A percentile compares a stretch with the other conserved stretches of the same genome.
phyloP scores from a whole-genome alignment of 441 rosid genomes.

The Arabidopsis lyrata region DNA sequence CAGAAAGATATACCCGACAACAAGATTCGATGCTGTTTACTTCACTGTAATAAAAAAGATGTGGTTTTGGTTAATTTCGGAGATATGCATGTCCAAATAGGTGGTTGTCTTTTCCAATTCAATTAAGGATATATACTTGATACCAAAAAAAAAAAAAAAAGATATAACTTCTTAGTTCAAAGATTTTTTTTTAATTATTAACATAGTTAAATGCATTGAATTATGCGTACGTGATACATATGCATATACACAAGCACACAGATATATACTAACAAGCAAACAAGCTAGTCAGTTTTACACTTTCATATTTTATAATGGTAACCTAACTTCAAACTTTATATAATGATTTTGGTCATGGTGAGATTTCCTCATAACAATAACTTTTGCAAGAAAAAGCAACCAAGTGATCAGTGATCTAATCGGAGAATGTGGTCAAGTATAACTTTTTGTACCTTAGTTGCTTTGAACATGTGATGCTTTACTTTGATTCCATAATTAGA shows the following conservation, averaged over 20 bases:
- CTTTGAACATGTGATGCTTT: conserved; percentile 34
- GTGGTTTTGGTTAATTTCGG: conserved; percentile 25
- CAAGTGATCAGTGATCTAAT: conserved; percentile 27
- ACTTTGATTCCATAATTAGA: conserved; percentile 24
- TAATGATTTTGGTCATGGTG: conserved; percentile 12
- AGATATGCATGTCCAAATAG: conserved; percentile 14
- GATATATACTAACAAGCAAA: background rate
- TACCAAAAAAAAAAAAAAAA: too few relatives aligned
- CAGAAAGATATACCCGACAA: conserved; percentile 16
- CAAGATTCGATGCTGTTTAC: conserved; percentile 32
- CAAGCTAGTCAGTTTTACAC: conserved; percentile 7
- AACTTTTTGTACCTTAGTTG: conserved; percentile 30
- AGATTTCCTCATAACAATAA: conserved; percentile 3
- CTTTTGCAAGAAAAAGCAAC: conserved; percentile 4
- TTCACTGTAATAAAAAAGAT: conserved; percentile 12
- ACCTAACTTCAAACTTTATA: conserved; percentile 13
- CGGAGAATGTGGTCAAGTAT: conserved; percentile 28
- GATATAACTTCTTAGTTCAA: too few relatives aligned
- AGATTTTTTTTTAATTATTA: background rate
- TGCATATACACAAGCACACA: background rate
- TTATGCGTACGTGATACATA: background rate
- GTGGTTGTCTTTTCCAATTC: conserved; percentile 16
- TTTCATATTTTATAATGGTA: conserved; percentile 6
- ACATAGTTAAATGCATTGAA: background rate
- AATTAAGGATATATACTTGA: background rate